These are phyloP conservation scores for Zelopaecilomyces penicillatus DNA, from an alignment of 2,329 filamentous ascomycete genomes.

Conservation along the genomic window DNA sequence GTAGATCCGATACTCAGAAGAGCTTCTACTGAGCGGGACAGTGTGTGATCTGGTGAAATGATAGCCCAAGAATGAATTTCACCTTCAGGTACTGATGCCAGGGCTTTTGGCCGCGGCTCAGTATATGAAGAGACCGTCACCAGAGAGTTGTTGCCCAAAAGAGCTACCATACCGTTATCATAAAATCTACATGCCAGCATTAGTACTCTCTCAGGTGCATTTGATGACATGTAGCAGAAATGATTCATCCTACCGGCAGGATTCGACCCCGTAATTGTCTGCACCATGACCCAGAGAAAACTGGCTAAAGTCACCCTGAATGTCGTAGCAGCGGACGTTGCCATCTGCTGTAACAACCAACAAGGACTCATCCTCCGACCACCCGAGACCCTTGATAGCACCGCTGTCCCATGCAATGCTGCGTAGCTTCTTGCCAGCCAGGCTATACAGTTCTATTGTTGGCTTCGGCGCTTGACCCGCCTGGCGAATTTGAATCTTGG, in stretches of 20 bases:
- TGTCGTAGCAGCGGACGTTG: slow-evolving; percentile 79
- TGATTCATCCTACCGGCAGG: slow-evolving; percentile 51
- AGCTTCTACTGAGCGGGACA: slow-evolving; percentile 89
- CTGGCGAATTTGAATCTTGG: slow-evolving; percentile 72
- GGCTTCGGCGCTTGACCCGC: slow-evolving; percentile 65
- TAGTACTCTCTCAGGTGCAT: background rate
- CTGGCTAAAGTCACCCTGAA: slow-evolving; percentile 92
- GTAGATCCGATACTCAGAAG: slow-evolving; percentile 78
- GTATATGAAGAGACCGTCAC: slow-evolving; percentile 82
- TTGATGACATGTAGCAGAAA: background rate
- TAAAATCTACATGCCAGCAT: slow-evolving; percentile 53
- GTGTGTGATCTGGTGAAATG: slow-evolving; percentile 77
- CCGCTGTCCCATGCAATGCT: slow-evolving; percentile 89
- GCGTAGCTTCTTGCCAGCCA: slow-evolving; percentile 78
- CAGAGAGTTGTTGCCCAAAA: slow-evolving; percentile 80
- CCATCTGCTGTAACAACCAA: slow-evolving; percentile 84
- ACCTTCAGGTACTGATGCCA: slow-evolving; percentile 69
- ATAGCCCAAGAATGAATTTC: slow-evolving; percentile 82
- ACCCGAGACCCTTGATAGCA: slow-evolving; percentile 78
- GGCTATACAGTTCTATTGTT: slow-evolving; percentile 90
- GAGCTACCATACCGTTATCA: slow-evolving; percentile 81
- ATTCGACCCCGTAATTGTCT: slow-evolving; percentile 77
- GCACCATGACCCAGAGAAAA: slow-evolving; percentile 86
- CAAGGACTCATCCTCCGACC: slow-evolving; percentile 92
- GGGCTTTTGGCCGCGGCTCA: slow-evolving; percentile 77